These are phyloP conservation scores for Tinospora cordifolia DNA, from an alignment of 164 flowering plant species.

Conservation along the genomic window DNA sequence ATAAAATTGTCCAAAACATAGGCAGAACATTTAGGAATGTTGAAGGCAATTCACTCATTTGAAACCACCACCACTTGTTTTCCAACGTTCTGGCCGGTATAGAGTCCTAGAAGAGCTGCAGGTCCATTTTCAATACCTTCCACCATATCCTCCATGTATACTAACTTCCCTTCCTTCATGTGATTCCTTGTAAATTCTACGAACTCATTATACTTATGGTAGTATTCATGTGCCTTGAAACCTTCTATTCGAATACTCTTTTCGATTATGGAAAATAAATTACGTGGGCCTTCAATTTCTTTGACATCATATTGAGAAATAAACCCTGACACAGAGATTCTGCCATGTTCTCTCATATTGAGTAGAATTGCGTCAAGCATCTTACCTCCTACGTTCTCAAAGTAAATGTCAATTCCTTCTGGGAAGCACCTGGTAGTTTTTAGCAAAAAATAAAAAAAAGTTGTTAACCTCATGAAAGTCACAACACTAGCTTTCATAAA, in stretches of 20 bases:
- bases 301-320: conserved; percentile 36
- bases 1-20: too few relatives aligned
- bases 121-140: too few relatives aligned
- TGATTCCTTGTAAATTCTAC: too few relatives aligned
- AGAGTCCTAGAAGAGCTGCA: too few relatives aligned
- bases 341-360: conserved; percentile 31
- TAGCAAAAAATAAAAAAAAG: background rate
- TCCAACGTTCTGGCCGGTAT: too few relatives aligned
- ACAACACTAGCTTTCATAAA: too few relatives aligned
- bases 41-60: too few relatives aligned
- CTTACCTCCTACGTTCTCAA: conserved; percentile 36
- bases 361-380: conserved; percentile 39
- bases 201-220: background rate
- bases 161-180: too few relatives aligned
- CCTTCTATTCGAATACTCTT: conserved; percentile 20
- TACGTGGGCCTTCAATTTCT: conserved; percentile 26
- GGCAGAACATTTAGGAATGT: too few relatives aligned
- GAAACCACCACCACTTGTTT: too few relatives aligned
- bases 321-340: conserved; percentile 26
- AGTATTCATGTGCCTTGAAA: conserved; percentile 11
- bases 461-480: too few relatives aligned
- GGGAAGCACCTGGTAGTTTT: conserved; percentile 22
- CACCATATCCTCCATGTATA: too few relatives aligned
- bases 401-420: conserved; percentile 28
- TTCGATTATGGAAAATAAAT: conserved; percentile 2